Percentiles rank a stretch among this genome's conserved stretches.
phyloP scores from a whole-genome alignment of 306 rosid species.

The Gastrolobium villosum region DNA sequence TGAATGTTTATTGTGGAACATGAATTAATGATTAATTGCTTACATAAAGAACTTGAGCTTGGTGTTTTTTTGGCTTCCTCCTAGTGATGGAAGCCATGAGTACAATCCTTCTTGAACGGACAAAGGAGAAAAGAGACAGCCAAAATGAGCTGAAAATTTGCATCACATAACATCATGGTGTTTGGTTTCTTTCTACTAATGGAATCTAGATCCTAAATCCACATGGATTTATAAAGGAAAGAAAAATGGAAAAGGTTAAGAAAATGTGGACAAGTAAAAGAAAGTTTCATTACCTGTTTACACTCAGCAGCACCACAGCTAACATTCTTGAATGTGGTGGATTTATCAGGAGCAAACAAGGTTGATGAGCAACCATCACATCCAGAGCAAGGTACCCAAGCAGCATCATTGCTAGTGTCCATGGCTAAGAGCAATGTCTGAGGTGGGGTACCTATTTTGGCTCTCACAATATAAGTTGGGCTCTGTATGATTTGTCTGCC shows the following conservation, averaged over 20 bases:
- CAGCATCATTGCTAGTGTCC: slow-evolving; percentile 92
- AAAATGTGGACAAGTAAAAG: background rate
- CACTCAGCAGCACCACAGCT: slow-evolving; percentile 70
- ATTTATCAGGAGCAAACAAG: slow-evolving; percentile 60
- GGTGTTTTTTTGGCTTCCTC: background rate
- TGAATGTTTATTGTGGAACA: no score
- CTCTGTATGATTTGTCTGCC: slow-evolving; percentile 86
- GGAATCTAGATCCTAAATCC: background rate
- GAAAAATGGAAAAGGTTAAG: background rate
- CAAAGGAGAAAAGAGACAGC: background rate
- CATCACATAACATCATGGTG: background rate
- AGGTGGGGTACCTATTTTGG: slow-evolving; percentile 78
- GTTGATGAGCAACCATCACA: slow-evolving; percentile 83
- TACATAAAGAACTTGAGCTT: no score
- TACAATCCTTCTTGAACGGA: background rate
- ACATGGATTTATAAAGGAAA: background rate
- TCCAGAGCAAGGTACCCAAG: slow-evolving; percentile 89
- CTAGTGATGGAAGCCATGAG: background rate
- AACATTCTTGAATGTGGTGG: slow-evolving; percentile 71
- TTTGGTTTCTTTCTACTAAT: slow-evolving; percentile 19
- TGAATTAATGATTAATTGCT: no score
- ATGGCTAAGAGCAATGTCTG: slow-evolving; percentile 85
- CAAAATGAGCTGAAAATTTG: background rate
- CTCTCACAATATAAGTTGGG: slow-evolving; percentile 81
- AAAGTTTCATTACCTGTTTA: slow-evolving; percentile 69